Base-by-base conservation (phyloP, 345 rosid genomes). In the Eutrema heterophyllum region DNA sequence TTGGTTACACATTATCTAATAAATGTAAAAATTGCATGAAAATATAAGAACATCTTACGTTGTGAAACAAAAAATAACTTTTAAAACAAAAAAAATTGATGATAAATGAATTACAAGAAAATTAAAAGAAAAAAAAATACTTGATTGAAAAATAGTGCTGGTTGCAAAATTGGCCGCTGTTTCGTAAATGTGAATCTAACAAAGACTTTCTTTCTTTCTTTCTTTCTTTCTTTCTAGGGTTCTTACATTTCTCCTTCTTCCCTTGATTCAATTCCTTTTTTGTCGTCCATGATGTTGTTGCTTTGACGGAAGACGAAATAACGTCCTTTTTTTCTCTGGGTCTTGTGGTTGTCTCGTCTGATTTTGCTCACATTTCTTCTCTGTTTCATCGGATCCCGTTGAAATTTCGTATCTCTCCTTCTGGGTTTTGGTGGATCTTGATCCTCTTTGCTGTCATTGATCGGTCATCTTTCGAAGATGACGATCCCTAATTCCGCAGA, bases 401-500 rank as follows among this genome's bases (percentile, higher is more conserved):
- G 16, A 27, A 46, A 55, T 36, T 45, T 38, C 29, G 9, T 7
- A 16, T 36, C 18, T 57, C 14, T 32, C 0, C 16, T 67, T 51
- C 27, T 49, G 38, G 51, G 16, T 69, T 70, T 51, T 4, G 50
- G 27, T 50, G 64, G 81, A 77, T 71, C 69, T 71, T 66, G 44
- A 70, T 44, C 41, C 1, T 58, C 1, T 48, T 53, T 50, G 39
- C 5, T 18, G 27, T 9, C 15, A 5, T 55, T 35, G 38, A 46
- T 58, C 70, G 46, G 16, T 43, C 55, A 4, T 63, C 29, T 21
- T 41, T 41, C 5, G 78, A 72, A 66, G 66, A 93, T 89, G 93
- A 88, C 89, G 80, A 86, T 88, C 46, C 83, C 74, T 4, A 81
- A 85, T 80, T 83, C 89, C 51, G 1, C 40, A 0, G 83, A 84